These are phyloP conservation scores for Aureobasidium sp. DNA, from an alignment of 2,329 filamentous ascomycete genomes.

Conservation along the genomic window DNA sequence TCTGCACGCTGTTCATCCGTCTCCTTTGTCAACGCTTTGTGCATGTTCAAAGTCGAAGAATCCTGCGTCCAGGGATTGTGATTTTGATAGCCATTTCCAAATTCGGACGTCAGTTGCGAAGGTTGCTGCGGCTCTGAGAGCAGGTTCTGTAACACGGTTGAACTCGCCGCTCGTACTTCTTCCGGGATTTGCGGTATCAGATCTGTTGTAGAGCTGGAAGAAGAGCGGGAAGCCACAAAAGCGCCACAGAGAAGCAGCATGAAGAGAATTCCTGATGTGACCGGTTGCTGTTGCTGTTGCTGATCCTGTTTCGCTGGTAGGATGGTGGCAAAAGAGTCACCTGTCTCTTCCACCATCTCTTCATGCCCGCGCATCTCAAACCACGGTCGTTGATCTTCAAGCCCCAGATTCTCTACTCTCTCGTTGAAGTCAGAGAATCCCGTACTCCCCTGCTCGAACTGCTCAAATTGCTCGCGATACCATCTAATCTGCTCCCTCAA, in stretches of 20 bases:
- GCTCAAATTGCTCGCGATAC: conserved; percentile 54
- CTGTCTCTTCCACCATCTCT: conserved; percentile 14
- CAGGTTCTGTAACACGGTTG: too few relatives aligned
- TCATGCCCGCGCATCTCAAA: conserved; percentile 63
- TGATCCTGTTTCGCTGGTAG: neutral
- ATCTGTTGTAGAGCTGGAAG: conserved; percentile 49
- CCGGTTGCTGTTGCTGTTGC: conserved; percentile 39
- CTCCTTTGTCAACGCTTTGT: too few relatives aligned
- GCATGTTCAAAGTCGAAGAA: too few relatives aligned
- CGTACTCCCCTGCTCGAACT: conserved; percentile 60
- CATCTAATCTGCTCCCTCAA: conserved; percentile 88
- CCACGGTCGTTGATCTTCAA: conserved; percentile 69
- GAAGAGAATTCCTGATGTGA: conserved; percentile 76
- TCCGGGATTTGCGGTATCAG: conserved; percentile 72
- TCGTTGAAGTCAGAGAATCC: conserved; percentile 65
- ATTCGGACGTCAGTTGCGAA: too few relatives aligned
- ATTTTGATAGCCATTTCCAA: too few relatives aligned
- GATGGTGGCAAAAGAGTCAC: conserved; percentile 29
- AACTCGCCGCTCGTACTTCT: conserved; percentile 71
- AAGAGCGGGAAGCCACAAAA: conserved; percentile 84
- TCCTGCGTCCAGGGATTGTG: too few relatives aligned
- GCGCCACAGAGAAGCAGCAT: conserved; percentile 97
- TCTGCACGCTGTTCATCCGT: too few relatives aligned
- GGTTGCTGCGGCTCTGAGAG: too few relatives aligned
- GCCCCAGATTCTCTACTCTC: conserved; percentile 76